Percentiles rank a stretch among this genome's conserved stretches.
Conservation (phyloP, 805 yeast species). For the Zygosaccharomyces kombuchaensis region DNA sequence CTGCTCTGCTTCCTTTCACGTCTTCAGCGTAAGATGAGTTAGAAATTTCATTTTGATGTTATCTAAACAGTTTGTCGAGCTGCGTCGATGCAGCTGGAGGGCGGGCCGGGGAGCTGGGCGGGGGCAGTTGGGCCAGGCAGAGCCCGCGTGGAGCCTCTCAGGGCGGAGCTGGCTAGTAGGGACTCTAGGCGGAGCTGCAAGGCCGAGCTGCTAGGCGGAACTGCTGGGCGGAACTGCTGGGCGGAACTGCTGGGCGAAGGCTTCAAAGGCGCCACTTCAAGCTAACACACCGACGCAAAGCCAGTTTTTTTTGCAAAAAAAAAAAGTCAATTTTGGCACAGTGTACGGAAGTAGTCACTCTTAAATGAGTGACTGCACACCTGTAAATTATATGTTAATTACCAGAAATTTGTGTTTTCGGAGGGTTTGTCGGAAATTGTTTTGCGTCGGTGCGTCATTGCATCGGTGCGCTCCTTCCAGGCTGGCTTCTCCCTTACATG, state of each 20-base stretch:
- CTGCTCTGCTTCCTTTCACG: slow-evolving; percentile 24
- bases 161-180: too few relatives aligned
- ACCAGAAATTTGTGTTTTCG: neutral
- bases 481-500: neutral
- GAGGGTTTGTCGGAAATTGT: neutral
- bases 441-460: slow-evolving; percentile 1
- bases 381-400: neutral
- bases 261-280: too few relatives aligned
- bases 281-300: neutral
- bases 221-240: neutral
- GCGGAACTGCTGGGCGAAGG: neutral
- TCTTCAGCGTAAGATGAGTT: neutral
- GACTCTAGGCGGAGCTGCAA: neutral
- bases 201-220: neutral
- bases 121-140: neutral
- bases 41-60: slow-evolving; percentile 1
- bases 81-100: slow-evolving; percentile 3
- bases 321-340: neutral
- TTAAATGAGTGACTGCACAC: neutral
- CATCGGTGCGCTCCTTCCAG: neutral
- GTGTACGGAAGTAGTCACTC: slow-evolving; percentile 3
- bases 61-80: slow-evolving; percentile 1
- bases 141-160: neutral
- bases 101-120: neutral
- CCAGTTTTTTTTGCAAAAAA: neutral